Evolutionary conservation across 495 filamentous ascomycete genomes (phyloP).

Genomic region (Rhypophila decipiens): DNA sequence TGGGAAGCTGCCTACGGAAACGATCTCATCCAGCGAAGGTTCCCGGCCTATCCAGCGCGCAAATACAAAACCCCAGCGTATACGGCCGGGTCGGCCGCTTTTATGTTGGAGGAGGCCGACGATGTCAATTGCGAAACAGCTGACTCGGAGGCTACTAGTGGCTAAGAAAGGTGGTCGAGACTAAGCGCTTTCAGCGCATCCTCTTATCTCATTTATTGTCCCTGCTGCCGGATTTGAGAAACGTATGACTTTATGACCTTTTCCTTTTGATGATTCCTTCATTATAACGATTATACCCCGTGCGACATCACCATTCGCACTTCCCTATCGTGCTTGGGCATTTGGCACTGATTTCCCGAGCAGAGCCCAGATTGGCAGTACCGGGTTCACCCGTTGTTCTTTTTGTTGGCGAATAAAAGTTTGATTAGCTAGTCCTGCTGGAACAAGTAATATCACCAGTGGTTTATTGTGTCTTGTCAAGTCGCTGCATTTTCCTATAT

Average conservation of each 20-base stretch:
- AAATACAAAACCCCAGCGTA: slow-evolving; percentile 39
- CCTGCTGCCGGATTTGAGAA: not conserved
- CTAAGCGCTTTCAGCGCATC: too few species aligned
- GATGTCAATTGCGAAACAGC: slow-evolving; percentile 14
- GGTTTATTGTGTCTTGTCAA: too few species aligned
- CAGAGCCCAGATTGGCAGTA: too few species aligned
- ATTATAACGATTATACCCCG: not conserved
- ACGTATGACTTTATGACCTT: not conserved
- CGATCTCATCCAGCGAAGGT: slow-evolving; percentile 17
- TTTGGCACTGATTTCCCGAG: too few species aligned
- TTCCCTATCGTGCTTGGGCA: not conserved
- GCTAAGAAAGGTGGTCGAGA: not conserved
- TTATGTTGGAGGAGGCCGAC: slow-evolving; percentile 30
- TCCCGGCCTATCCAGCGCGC: slow-evolving; percentile 28
- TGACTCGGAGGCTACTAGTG: not conserved
- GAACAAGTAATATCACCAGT: too few species aligned
- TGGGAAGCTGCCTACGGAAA: slow-evolving; percentile 35
- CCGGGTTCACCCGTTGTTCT: too few species aligned
- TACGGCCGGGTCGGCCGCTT: slow-evolving; percentile 39
- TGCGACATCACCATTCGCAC: too few species aligned
- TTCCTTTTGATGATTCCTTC: not conserved
- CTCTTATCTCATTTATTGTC: not conserved
- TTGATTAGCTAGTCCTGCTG: too few species aligned
- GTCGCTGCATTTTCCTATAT: too few species aligned
- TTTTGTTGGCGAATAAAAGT: too few species aligned